Evolutionary conservation across 2,329 filamentous ascomycete species (phyloP), one percentile per base, ranked within the genome.

Genomic region (Colletotrichum musae): DNA sequence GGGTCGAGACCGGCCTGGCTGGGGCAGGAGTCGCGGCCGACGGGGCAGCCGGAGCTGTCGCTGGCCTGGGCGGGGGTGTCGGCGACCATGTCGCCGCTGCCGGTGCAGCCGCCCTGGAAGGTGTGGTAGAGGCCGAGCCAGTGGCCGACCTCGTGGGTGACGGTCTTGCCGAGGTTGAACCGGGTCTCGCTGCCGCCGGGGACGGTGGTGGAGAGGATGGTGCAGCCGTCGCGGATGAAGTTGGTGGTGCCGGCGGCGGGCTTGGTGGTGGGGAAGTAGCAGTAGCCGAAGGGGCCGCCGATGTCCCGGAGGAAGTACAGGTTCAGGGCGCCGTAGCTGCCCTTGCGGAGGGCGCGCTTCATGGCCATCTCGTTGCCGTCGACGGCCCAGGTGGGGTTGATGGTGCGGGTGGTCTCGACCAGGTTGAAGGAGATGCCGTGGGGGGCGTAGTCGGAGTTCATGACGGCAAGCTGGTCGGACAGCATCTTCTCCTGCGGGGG

Each of bases 121-220:
- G 83, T 84, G 75, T 86, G 84, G 73, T 78, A 79, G 26, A 86
- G 79, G 58, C 84, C 83, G 60, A 86, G 75, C 84, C 84, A 86
- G 77, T 86, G 84, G 16, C 84, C 84, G 51, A 82, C 76, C 75
- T 86, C 84, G 77, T 85, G 83, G 43, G 73, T 74, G 32, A 71
- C 73, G 4, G 77, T 77, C 72, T 75, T 76, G 18, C 79, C 78
- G n/a, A 75, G 72, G 73, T 79, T 75, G 71, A 74, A 80, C 70
- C 82, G 78, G 39, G 74, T 70, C 6, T 73, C 73, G 47, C 72
- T 71, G 53, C 83, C 80, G 6, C 80, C 82, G 5, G 81, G 82
- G 18, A 83, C 76, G 18, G 78, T 78, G 60, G 73, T 73, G 47
- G 76, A 76, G 45, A 80, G 75, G 58, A 84, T 76, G 64, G 78